Base-by-base conservation (phyloP, 108 stramenopile species). In the Nitzschia putrida region DNA sequence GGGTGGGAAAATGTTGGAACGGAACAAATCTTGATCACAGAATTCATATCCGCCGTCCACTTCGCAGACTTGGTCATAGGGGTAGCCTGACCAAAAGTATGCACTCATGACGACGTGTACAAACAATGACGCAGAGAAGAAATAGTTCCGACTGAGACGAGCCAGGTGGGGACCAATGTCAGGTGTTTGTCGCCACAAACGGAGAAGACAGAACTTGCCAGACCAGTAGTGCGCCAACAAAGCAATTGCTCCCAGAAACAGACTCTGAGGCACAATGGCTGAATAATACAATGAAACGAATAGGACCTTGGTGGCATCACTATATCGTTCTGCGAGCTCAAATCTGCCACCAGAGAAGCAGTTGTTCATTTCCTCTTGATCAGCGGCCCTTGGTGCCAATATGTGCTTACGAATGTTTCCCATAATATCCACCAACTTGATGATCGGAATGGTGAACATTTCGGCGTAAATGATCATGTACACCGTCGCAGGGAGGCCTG, bases 341-440 rank as follows among this genome's bases (percentile, higher is more conserved):
- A 83, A 85, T 66, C 78, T 76, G 14, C 73, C 71, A 16, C 94
- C 94, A 51, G 80, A 61, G 79, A 95, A 90, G 34, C 52, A 38
- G 10, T 87, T 64, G 67, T 93, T 89, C 93, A 94, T 91, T 14
- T 79, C 77, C 43, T 91, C 90, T 67, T 94, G 92, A 24, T 78
- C 86, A 45, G 72, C 67, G 8, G 91, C 91, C 29, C 88, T 64
- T 43, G 91, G 91, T 8, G 90, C 94, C 50, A 92, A 74, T 34
- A 85, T 77, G 58, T 91, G 91, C 5, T 88, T 78, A 39, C 85
- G 78, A 21, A 92, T 61, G 54, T 88, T 82, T 38, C 88, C 84
- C 38, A 61, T 66, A 9, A 69, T 57, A 66, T 90, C 92, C 6
- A 75, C 13, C 12, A 92, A 50, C 50, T 86, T 80, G 23, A 91